Conservation (phyloP, 2,329 filamentous ascomycete genomes). For the Magnaporthiopsis poae region DNA sequence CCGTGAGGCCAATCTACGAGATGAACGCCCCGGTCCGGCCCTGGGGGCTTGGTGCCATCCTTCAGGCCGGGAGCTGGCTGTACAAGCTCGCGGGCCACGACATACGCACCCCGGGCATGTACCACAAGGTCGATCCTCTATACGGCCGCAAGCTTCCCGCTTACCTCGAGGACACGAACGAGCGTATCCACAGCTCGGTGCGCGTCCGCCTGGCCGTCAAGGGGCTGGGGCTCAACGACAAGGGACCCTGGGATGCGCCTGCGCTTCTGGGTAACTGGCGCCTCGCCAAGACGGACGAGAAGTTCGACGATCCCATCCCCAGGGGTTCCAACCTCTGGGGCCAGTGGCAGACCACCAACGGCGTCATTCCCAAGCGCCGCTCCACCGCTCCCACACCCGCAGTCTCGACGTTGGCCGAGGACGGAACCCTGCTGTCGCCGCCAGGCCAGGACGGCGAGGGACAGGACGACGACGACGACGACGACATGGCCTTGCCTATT, state of each 20-base stretch:
- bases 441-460: not conserved
- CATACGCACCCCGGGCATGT: slow-evolving; percentile 37
- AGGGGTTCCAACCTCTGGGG: slow-evolving; percentile 18
- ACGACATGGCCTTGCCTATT: not conserved
- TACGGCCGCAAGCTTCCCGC: slow-evolving; percentile 25
- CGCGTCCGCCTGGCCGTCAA: slow-evolving; percentile 41
- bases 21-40: slow-evolving; percentile 17
- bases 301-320: slow-evolving; percentile 26
- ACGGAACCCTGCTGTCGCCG: not conserved
- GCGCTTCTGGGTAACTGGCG: slow-evolving; percentile 35
- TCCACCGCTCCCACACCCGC: not conserved
- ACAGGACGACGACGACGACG: not conserved
- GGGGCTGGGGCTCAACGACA: slow-evolving; percentile 32
- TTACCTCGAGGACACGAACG: slow-evolving; percentile 43
- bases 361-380: not conserved
- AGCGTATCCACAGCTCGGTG: slow-evolving; percentile 45
- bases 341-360: slow-evolving; percentile 11
- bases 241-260: slow-evolving; percentile 34
- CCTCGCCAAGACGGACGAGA: slow-evolving; percentile 25
- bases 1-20: slow-evolving; percentile 14
- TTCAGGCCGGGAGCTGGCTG: slow-evolving; percentile 27
- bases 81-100: slow-evolving; percentile 36
- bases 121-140: slow-evolving; percentile 33
- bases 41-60: slow-evolving; percentile 38
- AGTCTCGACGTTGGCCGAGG: not conserved